A percentile compares a stretch with the other conserved stretches of the same genome.
Evolutionary conservation across 305 asterid genomes (phyloP).

Genomic region (Rubia peregrina): DNA sequence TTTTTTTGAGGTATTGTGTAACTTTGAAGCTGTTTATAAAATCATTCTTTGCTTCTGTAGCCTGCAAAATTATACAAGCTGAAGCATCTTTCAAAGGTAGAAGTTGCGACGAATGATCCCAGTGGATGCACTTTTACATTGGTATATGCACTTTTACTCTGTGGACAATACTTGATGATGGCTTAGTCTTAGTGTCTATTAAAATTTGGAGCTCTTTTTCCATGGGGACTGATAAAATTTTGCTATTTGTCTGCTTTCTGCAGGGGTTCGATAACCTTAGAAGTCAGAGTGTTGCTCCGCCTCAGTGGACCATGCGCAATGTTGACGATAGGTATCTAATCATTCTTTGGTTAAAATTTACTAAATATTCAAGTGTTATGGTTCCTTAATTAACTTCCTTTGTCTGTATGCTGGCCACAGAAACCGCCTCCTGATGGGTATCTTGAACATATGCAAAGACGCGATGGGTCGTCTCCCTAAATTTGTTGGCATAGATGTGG

Average conservation of each 20-base stretch:
- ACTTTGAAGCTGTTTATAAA: slow-evolving; percentile 17
- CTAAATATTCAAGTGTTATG: neutral
- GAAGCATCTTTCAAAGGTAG: slow-evolving; percentile 88
- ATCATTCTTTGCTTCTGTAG: slow-evolving; percentile 34
- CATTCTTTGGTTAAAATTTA: slow-evolving; percentile 10
- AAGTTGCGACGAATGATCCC: slow-evolving; percentile 90
- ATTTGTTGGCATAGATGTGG: slow-evolving; percentile 91
- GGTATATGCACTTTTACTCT: slow-evolving; percentile 30
- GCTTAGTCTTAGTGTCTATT: neutral
- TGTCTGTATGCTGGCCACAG: slow-evolving; percentile 25
- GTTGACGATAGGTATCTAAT: slow-evolving; percentile 79
- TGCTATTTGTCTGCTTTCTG: slow-evolving; percentile 16
- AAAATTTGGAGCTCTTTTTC: neutral
- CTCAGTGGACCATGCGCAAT: slow-evolving; percentile 99
- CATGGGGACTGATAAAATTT: neutral
- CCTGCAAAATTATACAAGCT: slow-evolving; percentile 88
- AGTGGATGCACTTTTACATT: slow-evolving; percentile 95
- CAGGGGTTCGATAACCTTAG: slow-evolving; percentile 99
- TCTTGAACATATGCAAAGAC: slow-evolving; percentile 78
- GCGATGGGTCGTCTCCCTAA: slow-evolving; percentile 81
- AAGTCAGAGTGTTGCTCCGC: slow-evolving; percentile 89
- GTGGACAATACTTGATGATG: neutral
- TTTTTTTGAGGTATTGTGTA: slow-evolving; percentile 2
- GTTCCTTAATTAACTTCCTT: neutral
- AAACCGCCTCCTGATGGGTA: slow-evolving; percentile 76